Base-by-base conservation (phyloP, 1,284 basidiomycete genomes). In the Trichosporon asahii region DNA sequence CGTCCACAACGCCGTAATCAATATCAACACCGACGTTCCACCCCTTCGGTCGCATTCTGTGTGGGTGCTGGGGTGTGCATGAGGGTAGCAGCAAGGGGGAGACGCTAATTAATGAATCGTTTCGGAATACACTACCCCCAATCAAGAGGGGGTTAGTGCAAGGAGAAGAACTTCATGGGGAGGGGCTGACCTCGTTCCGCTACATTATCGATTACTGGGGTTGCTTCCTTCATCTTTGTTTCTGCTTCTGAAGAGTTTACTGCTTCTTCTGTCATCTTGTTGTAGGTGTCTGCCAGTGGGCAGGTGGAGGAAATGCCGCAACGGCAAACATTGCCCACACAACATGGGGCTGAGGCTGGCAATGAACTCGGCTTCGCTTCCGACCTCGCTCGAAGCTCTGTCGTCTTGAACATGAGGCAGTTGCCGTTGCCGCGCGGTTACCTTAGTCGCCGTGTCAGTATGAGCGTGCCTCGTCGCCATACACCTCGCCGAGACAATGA, bases 101-200 rank as follows among this genome's bases (percentile, higher is more conserved):
- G 49, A 53, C 49, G 23, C 49, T 53, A 53, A 53, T 53, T 53
- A 53, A 53, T 53, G 21, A 53, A 53, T 53, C 21, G 49, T 53
- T 53, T 53, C 49, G 49, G 21, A 53, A 25, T 21, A 18, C 18
- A n/a, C 40, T n/a, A 44, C 11, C 18, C 11, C 40, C 18, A 14
- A 6, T 6, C 7, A 11, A 37, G 35, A 37, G 35, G 35, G 35
- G 40, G 11, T n/a, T 44, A 44, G 40, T 44, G 40, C 40, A 11
- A 53, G 49, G 49, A 53, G 49, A 23, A 23, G 49, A 53, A 25
- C 8, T 9, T 53, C 46, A n/a, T 49, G 46, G 49, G 49, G n/a
- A n/a, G 40, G 40, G 31, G 31, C 6, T 33, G 11, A 18, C 40
- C 35, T n/a, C 40, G 40, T 44, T 44, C n/a, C 40, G 40, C 40